Percentiles rank a stretch among this genome's conserved stretches.
Evolutionary conservation across 2,329 filamentous ascomycete species (phyloP).

Genomic region (Ramularia endophylla): DNA sequence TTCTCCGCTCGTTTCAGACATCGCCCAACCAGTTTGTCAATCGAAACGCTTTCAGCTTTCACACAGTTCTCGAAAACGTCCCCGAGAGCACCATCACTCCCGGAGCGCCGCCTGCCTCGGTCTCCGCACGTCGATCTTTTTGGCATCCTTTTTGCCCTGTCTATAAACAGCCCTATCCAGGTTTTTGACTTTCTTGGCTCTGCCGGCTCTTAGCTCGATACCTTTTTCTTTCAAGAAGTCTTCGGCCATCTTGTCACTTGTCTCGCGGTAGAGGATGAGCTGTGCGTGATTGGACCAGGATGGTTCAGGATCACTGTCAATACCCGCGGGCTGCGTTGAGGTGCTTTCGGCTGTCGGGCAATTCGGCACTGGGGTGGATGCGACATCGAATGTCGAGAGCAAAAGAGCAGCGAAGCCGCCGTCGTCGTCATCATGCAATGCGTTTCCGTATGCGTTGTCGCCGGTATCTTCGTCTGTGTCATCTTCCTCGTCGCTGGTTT

Average conservation of each 20-base stretch:
- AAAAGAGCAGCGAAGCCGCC: background rate
- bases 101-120: no score
- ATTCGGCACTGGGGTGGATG: background rate
- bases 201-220: background rate
- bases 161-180: constrained; percentile 1
- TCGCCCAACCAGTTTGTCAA: no score
- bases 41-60: no score
- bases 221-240: constrained; percentile 6
- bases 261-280: constrained; percentile 10
- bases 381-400: background rate
- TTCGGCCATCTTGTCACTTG: constrained; percentile 7
- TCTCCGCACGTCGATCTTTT: no score
- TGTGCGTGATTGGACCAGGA: constrained; percentile 5
- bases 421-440: constrained; percentile 3
- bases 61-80: no score
- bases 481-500: constrained; percentile 1
- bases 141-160: no score
- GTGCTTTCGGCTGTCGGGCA: background rate
- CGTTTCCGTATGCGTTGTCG: constrained; percentile 1
- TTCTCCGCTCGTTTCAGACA: no score
- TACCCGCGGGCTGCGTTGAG: background rate
- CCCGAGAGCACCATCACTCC: no score
- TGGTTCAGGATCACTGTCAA: background rate
- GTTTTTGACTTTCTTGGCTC: background rate
- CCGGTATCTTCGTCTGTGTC: background rate